Evolutionary conservation across 495 filamentous ascomycete species (phyloP).

Genomic region (Neurospora africana): DNA sequence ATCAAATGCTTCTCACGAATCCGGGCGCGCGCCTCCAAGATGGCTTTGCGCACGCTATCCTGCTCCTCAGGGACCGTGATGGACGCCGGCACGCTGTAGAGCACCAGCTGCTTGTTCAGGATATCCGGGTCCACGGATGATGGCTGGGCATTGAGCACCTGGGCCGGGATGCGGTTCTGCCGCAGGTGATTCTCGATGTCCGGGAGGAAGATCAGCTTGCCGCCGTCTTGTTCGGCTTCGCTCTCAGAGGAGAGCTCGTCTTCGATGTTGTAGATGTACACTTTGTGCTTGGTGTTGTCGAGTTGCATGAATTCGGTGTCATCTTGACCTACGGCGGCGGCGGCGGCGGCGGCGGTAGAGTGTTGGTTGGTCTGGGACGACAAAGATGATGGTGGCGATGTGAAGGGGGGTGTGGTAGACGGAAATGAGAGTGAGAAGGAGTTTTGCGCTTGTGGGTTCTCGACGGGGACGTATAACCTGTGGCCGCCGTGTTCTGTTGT

Average conservation of each 20-base stretch:
- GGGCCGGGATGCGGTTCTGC: constrained; percentile 49
- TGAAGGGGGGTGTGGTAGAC: background rate
- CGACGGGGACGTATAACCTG: constrained; percentile 47
- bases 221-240: constrained; percentile 34
- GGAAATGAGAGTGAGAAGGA: constrained; percentile 4
- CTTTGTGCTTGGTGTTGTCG: constrained; percentile 75
- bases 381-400: background rate
- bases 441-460: constrained; percentile 20
- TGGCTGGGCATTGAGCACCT: constrained; percentile 40
- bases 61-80: constrained; percentile 64
- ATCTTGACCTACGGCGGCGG: constrained; percentile 7
- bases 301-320: constrained; percentile 63
- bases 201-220: constrained; percentile 62
- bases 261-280: constrained; percentile 87
- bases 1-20: constrained; percentile 38
- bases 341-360: background rate
- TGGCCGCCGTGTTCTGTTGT: constrained; percentile 40
- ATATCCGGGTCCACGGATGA: constrained; percentile 28
- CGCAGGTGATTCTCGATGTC: constrained; percentile 70
- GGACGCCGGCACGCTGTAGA: constrained; percentile 70
- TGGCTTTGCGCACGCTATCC: constrained; percentile 75
- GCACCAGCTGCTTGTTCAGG: constrained; percentile 57
- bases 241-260: constrained; percentile 68
- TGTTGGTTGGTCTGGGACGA: constrained; percentile 2
- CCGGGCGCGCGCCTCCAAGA: constrained; percentile 69